Evolutionary conservation across 176 grass and related monocot species (phyloP).

Genomic region (Rhynchospora pubera): DNA sequence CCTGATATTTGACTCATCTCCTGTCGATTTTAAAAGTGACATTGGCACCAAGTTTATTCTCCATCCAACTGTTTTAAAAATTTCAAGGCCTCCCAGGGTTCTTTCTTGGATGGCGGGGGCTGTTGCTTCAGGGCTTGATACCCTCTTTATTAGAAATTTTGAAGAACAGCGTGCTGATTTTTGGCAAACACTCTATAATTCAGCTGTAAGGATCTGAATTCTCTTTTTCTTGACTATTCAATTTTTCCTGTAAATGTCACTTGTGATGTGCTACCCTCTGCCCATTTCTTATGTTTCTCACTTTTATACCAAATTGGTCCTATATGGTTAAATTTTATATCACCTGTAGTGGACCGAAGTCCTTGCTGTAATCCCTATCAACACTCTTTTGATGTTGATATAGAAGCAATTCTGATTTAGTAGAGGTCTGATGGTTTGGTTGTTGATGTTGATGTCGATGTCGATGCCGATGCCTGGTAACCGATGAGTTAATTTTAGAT

Average conservation of each 20-base stretch:
- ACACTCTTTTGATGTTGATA: not conserved
- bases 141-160: slow-evolving; percentile 85
- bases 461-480: not conserved
- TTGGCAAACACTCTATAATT: slow-evolving; percentile 85
- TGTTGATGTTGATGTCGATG: not conserved
- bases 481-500: not conserved
- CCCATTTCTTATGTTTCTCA: not conserved
- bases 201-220: slow-evolving; percentile 55
- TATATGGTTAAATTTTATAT: not conserved
- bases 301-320: not conserved
- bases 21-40: slow-evolving; percentile 95
- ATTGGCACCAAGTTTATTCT: slow-evolving; percentile 82
- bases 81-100: slow-evolving; percentile 67
- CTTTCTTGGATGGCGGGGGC: slow-evolving; percentile 69
- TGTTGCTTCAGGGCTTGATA: slow-evolving; percentile 59
- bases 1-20: slow-evolving; percentile 79
- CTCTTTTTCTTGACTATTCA: not conserved
- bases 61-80: slow-evolving; percentile 81
- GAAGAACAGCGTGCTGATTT: slow-evolving; percentile 73
- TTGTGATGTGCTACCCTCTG: not conserved
- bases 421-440: not conserved
- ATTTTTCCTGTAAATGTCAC: not conserved
- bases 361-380: not conserved
- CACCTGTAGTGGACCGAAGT: not conserved
- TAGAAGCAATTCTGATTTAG: not conserved